phyloP scores from a whole-genome alignment of 2,329 filamentous ascomycete species.

The Hymenoscyphus linearis region DNA sequence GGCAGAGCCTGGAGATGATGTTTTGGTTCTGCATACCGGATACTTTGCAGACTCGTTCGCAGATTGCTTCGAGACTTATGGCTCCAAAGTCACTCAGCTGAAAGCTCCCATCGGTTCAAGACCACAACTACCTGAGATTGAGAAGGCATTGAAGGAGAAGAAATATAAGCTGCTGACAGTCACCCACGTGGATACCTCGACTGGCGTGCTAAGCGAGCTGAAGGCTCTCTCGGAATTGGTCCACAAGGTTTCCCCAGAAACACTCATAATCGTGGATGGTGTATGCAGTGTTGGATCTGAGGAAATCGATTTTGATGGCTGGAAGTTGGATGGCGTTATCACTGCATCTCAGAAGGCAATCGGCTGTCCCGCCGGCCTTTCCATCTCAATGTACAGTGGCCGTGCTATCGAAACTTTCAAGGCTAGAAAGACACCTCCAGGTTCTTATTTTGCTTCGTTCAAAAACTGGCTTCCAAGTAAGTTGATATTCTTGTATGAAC shows the following conservation, averaged over 20 bases:
- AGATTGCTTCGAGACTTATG: slow-evolving; percentile 87
- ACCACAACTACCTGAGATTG: slow-evolving; percentile 80
- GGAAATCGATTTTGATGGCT: slow-evolving; percentile 93
- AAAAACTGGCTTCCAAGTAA: slow-evolving; percentile 93
- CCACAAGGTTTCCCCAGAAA: slow-evolving; percentile 81
- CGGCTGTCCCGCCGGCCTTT: slow-evolving; percentile 87
- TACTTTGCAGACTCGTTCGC: slow-evolving; percentile 97
- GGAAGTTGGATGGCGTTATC: slow-evolving; percentile 86
- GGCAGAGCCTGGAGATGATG: slow-evolving; percentile 82
- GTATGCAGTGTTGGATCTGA: slow-evolving; percentile 96
- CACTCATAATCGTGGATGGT: slow-evolving; percentile 86
- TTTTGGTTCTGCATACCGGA: slow-evolving; percentile 87
- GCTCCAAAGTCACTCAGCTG: slow-evolving; percentile 82
- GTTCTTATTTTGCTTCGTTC: slow-evolving; percentile 91
- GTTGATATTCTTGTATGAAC: slow-evolving; percentile 29
- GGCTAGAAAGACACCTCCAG: slow-evolving; percentile 72
- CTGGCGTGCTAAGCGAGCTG: slow-evolving; percentile 88
- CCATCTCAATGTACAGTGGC: slow-evolving; percentile 89
- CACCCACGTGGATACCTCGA: slow-evolving; percentile 96
- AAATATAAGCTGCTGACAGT: slow-evolving; percentile 92
- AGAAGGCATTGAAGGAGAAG: slow-evolving; percentile 82
- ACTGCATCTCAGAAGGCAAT: slow-evolving; percentile 97
- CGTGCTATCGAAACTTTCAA: slow-evolving; percentile 78
- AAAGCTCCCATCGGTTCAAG: slow-evolving; percentile 84
- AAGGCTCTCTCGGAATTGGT: slow-evolving; percentile 79